Evolutionary conservation across 257 asterid species (phyloP), one percentile per base, ranked within the genome.

Genomic region (Solanum paucissectum): DNA sequence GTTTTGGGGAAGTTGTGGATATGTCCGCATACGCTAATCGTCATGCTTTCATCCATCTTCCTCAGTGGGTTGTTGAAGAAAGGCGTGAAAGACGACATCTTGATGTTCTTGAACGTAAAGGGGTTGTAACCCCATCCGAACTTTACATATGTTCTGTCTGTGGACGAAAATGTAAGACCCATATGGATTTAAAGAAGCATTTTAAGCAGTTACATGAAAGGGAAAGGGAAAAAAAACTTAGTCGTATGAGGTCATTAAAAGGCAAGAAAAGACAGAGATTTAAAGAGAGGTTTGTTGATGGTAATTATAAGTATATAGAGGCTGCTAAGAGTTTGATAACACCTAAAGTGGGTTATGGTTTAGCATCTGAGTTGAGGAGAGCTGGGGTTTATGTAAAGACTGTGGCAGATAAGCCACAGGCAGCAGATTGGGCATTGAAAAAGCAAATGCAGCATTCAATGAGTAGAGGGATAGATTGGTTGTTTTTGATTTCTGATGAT

Each of bases 361-460:
- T 96, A 68, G 98, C 96, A 1, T 92, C 92, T 69, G 99, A 96
- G 92, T 92, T 96, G 69, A 92, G 91, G 89, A 93, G 99, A 4
- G 98, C 99, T 11, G 99, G 98, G 89, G 97, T 96, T 84, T 94
- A 83, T 60, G 98, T 96, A 34, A 96, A 94, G 92, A 95, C 98
- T 0, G 99, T 96, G 84, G 93, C 93, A 88, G 99, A 96, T 89
- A 96, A 95, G 92, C 98, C 98, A 2, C 99, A 96, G 87, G 97
- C 99, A 1, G 99, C 99, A 14, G 98, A 96, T 92, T 96, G 95
- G 98, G 99, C 99, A 1, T 86, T 96, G 92, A 96, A 95, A 92
- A 94, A 93, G 91, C 99, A 95, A 89, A 95, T 96, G 98, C 77
- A 91, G 93, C 99, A 96, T 86, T 96, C 99, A 1, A 91, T 96